Percentiles rank a stretch among this genome's conserved stretches.
Conservation (phyloP, 257 asterid species). For the Solanum chiquidenum region DNA sequence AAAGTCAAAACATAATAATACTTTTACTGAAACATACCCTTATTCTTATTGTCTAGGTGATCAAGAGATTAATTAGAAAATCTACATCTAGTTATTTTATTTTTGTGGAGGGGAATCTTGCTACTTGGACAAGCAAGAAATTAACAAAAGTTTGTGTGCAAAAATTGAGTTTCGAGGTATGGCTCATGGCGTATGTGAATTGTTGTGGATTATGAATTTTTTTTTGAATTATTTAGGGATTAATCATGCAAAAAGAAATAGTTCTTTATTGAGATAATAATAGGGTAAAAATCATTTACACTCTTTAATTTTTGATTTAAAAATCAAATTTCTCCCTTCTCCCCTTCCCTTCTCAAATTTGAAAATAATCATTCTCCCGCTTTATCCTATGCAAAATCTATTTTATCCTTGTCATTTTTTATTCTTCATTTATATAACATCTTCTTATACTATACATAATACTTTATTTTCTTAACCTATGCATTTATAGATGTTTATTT, state of each 20-base stretch:
- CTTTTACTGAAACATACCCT: not conserved
- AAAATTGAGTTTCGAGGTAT: not conserved
- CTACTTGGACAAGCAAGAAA: not conserved
- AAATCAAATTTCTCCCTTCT: not conserved
- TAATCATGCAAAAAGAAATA: not conserved
- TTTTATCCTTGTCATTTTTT: too few species aligned
- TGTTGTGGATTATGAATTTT: not conserved
- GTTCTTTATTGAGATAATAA: not conserved
- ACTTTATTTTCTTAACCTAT: too few species aligned
- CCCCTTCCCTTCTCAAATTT: not conserved
- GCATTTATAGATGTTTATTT: not conserved
- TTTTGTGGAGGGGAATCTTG: not conserved
- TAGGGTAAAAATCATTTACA: not conserved
- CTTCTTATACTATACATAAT: too few species aligned
- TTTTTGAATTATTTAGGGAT: not conserved
- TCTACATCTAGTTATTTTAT: not conserved
- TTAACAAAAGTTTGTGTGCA: not conserved
- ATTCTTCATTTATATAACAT: too few species aligned
- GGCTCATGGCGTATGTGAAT: not conserved
- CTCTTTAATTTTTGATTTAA: not conserved
- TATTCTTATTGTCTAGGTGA: not conserved
- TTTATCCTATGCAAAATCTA: not conserved
- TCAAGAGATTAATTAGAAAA: not conserved
- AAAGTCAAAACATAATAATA: not conserved
- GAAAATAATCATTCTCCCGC: not conserved